Percentiles rank a stretch among this genome's conserved stretches.
phyloP scores from a whole-genome alignment of 192 early-diverging fungal genomes.

The Rhizophagus sp. region DNA sequence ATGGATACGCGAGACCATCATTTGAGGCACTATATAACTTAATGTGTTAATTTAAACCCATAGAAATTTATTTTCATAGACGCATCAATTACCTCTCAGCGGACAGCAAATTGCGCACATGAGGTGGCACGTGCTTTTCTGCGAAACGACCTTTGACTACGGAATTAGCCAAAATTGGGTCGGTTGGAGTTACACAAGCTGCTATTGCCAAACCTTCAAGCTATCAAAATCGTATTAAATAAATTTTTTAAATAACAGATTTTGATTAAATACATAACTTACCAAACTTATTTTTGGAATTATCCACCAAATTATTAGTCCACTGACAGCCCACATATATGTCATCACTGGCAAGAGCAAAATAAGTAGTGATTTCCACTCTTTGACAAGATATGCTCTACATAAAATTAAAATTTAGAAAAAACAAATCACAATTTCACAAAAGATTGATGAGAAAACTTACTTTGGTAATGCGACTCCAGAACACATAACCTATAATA shows the following conservation, averaged over 20 bases:
- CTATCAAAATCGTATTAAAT: slow-evolving; percentile 36
- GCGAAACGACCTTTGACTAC: slow-evolving; percentile 94
- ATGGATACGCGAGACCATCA: slow-evolving; percentile 86
- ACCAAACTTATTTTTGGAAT: slow-evolving; percentile 56
- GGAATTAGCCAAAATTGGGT: slow-evolving; percentile 88
- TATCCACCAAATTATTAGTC: slow-evolving; percentile 64
- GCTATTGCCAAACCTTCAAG: slow-evolving; percentile 75
- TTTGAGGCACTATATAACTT: slow-evolving; percentile 69
- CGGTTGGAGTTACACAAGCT: slow-evolving; percentile 87
- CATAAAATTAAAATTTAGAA: not conserved
- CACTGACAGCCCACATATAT: slow-evolving; percentile 76
- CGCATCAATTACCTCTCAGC: slow-evolving; percentile 58
- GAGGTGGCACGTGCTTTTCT: slow-evolving; percentile 80
- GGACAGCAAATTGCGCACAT: slow-evolving; percentile 71
- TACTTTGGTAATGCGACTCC: slow-evolving; percentile 80
- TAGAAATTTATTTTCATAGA: not conserved
- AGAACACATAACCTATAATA: slow-evolving; percentile 74
- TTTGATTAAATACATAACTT: slow-evolving; percentile 28
- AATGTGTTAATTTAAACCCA: slow-evolving; percentile 19
- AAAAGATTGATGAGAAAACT: slow-evolving; percentile 2
- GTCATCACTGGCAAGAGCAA: slow-evolving; percentile 82
- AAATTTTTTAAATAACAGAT: slow-evolving; percentile 11
- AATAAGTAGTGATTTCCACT: slow-evolving; percentile 64
- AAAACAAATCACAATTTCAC: not conserved
- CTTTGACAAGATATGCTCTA: slow-evolving; percentile 62